Percentiles rank a stretch among this genome's conserved stretches.
These are phyloP conservation scores for Pythium angustatum DNA, from an alignment of 352 stramenopile species.

Conservation along the genomic window DNA sequence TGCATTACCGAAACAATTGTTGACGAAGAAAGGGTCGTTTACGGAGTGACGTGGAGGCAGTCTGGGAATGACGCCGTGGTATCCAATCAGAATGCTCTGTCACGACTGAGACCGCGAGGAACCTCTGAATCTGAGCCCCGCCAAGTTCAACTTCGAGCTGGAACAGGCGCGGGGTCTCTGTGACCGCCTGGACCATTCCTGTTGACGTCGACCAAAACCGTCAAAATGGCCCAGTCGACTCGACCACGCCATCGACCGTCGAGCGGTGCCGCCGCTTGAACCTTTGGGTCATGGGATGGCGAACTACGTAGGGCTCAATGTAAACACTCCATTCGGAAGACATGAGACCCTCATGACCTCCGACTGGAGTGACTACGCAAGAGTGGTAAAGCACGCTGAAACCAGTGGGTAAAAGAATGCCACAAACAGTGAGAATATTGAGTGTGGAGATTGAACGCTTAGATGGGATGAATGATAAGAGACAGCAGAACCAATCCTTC, in stretches of 20 bases:
- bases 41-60: background rate
- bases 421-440: too few relatives aligned
- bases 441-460: too few relatives aligned
- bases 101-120: background rate
- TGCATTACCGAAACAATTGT: constrained; percentile 8
- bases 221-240: background rate
- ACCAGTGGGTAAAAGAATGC: too few relatives aligned
- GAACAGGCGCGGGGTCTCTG: constrained; percentile 3
- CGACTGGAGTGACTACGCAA: too few relatives aligned
- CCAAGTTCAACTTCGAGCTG: background rate
- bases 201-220: constrained; percentile 2
- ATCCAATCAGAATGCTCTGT: background rate
- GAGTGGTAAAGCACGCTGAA: too few relatives aligned
- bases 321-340: too few relatives aligned
- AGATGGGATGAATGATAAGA: too few relatives aligned
- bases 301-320: too few relatives aligned
- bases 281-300: too few relatives aligned
- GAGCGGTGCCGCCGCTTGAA: background rate
- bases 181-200: background rate
- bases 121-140: background rate
- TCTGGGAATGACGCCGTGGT: background rate
- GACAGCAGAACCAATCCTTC: too few relatives aligned
- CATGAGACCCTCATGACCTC: too few relatives aligned
- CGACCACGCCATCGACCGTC: background rate
- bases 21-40: constrained; percentile 3